Conservation (phyloP, 257 asterid genomes). For the Solanum pimpinellifolium region DNA sequence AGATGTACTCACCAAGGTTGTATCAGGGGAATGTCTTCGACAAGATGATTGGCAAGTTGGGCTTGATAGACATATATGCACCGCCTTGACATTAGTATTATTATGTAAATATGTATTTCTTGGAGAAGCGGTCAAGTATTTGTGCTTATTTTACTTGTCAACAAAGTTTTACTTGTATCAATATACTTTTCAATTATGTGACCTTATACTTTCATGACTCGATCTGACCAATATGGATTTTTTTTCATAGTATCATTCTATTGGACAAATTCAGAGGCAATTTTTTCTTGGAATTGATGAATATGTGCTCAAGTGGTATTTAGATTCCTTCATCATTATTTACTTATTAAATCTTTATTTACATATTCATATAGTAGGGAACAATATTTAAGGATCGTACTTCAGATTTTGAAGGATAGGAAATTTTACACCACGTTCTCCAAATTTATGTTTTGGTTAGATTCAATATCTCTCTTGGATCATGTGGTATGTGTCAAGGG, state of each 20-base stretch:
- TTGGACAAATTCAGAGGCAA: not conserved
- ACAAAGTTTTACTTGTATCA: too few relatives aligned
- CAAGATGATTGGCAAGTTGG: too few relatives aligned
- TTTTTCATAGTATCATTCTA: not conserved
- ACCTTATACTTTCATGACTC: too few relatives aligned
- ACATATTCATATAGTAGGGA: not conserved
- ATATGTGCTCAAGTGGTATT: not conserved
- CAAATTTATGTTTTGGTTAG: not conserved
- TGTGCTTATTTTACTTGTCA: too few relatives aligned
- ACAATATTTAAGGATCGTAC: not conserved
- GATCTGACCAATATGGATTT: too few relatives aligned
- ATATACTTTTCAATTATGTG: too few relatives aligned
- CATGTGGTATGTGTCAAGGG: not conserved
- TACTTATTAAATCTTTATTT: too few relatives aligned
- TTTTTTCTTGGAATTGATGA: not conserved
- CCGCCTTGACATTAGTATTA: too few relatives aligned
- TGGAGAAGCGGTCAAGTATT: not conserved
- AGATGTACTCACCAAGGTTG: too few relatives aligned
- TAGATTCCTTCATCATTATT: not conserved
- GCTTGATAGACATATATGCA: not conserved
- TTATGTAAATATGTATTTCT: not conserved
- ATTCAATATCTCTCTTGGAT: not conserved
- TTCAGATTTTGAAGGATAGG: not conserved
- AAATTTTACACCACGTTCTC: not conserved
- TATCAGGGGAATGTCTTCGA: too few relatives aligned